Percentiles rank a stretch among this genome's conserved stretches.
These are phyloP conservation scores for Phoenix dactylifera DNA, from an alignment of 176 grass and related monocot species.

Conservation along the genomic window DNA sequence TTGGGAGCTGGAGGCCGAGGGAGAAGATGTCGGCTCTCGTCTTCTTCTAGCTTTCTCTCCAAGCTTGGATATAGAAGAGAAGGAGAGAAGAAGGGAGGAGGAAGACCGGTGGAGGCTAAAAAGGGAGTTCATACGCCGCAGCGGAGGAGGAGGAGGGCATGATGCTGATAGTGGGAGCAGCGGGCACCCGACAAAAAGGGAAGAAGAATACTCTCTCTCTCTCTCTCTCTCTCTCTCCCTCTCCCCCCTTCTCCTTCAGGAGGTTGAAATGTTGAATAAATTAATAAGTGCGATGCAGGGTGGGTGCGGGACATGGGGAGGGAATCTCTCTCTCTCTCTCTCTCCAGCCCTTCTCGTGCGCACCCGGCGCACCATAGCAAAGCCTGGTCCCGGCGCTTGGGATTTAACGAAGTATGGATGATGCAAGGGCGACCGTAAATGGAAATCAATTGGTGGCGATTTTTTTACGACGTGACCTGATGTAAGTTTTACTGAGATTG, in stretches of 20 bases:
- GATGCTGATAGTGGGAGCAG: background rate
- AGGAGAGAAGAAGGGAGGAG: constrained; percentile 8
- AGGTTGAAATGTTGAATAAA: background rate
- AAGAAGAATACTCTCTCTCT: constrained; percentile 8
- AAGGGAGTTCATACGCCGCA: background rate
- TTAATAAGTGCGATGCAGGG: background rate
- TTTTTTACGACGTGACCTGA: too few species aligned
- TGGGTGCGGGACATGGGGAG: background rate
- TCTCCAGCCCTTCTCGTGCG: background rate
- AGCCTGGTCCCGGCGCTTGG: too few species aligned
- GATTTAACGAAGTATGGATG: too few species aligned
- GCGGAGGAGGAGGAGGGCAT: background rate
- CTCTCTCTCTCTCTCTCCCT: too few species aligned
- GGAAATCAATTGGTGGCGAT: too few species aligned
- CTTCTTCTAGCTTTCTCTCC: background rate
- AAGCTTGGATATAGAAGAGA: background rate
- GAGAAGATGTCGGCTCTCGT: background rate
- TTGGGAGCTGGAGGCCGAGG: background rate
- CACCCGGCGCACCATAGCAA: too few species aligned
- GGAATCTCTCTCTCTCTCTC: background rate
- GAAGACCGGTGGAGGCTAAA: constrained; percentile 15
- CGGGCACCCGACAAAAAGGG: constrained; percentile 9
- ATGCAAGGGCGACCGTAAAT: too few species aligned
- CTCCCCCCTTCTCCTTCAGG: background rate
- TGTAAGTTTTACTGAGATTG: too few species aligned